Percentiles rank a stretch among this genome's conserved stretches.
Evolutionary conservation across 768 basidiomycete species (phyloP).

Genomic region (Mycena filopes): DNA sequence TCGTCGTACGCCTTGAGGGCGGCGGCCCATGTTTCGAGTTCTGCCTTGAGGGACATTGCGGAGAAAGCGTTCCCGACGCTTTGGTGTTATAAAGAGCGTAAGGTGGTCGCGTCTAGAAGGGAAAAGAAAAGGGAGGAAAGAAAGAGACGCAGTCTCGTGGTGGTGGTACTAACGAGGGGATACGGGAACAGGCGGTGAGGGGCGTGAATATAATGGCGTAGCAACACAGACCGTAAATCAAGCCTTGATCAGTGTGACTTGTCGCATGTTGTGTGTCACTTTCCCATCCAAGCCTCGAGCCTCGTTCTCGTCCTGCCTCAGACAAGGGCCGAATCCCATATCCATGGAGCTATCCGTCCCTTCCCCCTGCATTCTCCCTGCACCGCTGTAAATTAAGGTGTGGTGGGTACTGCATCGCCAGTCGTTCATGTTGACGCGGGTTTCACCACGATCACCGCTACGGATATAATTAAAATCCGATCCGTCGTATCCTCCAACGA

Average conservation of each 20-base stretch:
- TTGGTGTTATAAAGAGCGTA: constrained; percentile 32
- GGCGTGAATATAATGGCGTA: neutral
- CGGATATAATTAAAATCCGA: neutral
- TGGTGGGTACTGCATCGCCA: no score
- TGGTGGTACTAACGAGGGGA: constrained; percentile 38
- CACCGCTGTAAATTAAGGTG: no score
- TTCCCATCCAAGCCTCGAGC: no score
- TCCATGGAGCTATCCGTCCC: no score
- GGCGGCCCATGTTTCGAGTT: constrained; percentile 87
- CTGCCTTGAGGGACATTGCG: constrained; percentile 73
- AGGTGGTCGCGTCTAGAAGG: constrained; percentile 29
- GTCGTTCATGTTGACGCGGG: no score
- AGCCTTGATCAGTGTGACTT: neutral
- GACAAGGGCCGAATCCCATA: no score
- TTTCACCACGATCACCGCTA: neutral
- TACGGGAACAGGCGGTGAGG: constrained; percentile 9
- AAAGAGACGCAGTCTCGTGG: constrained; percentile 59
- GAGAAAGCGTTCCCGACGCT: constrained; percentile 51
- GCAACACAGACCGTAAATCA: no score
- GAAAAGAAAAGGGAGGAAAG: constrained; percentile 38
- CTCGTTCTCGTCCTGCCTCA: no score
- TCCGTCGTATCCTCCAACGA: neutral
- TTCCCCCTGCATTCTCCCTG: no score
- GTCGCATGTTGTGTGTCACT: no score
- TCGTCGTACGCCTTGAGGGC: constrained; percentile 92